phyloP scores from a whole-genome alignment of 2,329 filamentous ascomycete genomes.

The Cladosporium sp. region DNA sequence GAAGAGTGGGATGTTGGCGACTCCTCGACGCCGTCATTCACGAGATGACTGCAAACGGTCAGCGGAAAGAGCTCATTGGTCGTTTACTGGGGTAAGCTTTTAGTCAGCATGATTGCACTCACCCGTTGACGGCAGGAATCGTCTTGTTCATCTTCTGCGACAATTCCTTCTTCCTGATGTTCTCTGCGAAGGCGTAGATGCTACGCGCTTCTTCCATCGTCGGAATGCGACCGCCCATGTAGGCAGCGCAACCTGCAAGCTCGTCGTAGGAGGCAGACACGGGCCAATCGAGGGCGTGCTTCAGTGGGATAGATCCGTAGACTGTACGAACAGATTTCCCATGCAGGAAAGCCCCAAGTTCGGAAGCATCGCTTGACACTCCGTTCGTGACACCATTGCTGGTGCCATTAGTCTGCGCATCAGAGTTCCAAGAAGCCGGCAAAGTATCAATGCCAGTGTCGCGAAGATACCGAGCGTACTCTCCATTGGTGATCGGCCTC shows the following conservation, averaged over 20 bases:
- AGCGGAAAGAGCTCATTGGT: constrained; percentile 16
- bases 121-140: constrained; percentile 58
- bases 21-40: constrained; percentile 78
- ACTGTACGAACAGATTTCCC: constrained; percentile 77
- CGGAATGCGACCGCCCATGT: constrained; percentile 87
- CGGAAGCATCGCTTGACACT: constrained; percentile 19
- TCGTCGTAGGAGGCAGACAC: constrained; percentile 91
- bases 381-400: constrained; percentile 29
- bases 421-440: constrained; percentile 73
- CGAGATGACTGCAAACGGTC: constrained; percentile 59
- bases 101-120: constrained; percentile 15
- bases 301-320: constrained; percentile 74
- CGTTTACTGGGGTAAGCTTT: background rate
- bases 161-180: constrained; percentile 50
- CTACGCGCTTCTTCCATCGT: constrained; percentile 80
- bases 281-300: constrained; percentile 81
- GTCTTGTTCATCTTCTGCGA: constrained; percentile 44
- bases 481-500: constrained; percentile 84
- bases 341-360: constrained; percentile 51
- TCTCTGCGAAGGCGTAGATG: constrained; percentile 76
- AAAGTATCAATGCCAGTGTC: constrained; percentile 51
- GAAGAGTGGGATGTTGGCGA: constrained; percentile 59
- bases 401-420: constrained; percentile 32
- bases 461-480: constrained; percentile 79
- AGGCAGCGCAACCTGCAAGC: constrained; percentile 74